Conservation (phyloP, 768 basidiomycete species). For the Sarcodon sp. region DNA sequence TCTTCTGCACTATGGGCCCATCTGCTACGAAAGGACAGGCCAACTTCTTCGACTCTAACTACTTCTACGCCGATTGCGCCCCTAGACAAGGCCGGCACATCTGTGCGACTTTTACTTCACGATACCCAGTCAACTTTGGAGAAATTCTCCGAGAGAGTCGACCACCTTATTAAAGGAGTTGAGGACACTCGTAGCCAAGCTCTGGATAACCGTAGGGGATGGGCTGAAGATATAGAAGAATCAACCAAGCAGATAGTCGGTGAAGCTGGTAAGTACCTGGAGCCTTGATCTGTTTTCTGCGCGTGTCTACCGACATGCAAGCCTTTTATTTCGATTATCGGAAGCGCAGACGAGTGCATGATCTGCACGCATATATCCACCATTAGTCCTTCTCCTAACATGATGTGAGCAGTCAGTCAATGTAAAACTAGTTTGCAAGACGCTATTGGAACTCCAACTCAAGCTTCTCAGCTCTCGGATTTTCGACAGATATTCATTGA, state of each 20-base stretch:
- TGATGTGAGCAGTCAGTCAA: slow-evolving; percentile 35
- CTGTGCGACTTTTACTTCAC: slow-evolving; percentile 59
- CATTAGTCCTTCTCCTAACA: slow-evolving; percentile 1
- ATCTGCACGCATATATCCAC: slow-evolving; percentile 10
- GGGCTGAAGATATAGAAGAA: background rate
- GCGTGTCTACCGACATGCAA: background rate
- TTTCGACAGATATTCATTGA: slow-evolving; percentile 8
- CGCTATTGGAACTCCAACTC: slow-evolving; percentile 43
- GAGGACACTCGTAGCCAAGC: slow-evolving; percentile 30
- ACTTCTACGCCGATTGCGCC: slow-evolving; percentile 25
- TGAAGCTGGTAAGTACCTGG: slow-evolving; percentile 22
- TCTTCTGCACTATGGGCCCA: slow-evolving; percentile 35
- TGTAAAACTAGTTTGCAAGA: slow-evolving; percentile 50
- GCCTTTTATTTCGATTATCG: background rate
- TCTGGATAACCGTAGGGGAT: background rate
- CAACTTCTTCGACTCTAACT: slow-evolving; percentile 9
- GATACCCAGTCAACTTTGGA: slow-evolving; percentile 66
- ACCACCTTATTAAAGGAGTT: slow-evolving; percentile 34
- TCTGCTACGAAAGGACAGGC: slow-evolving; percentile 31
- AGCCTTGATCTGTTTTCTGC: background rate
- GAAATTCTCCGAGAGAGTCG: slow-evolving; percentile 45
- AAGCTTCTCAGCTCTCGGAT: slow-evolving; percentile 17
- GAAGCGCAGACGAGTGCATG: no score
- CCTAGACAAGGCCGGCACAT: slow-evolving; percentile 52
- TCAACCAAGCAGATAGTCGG: background rate